Percentiles rank a stretch among this genome's conserved stretches.
Conservation (phyloP, 148 eudicot species). For the Silene latifolia region DNA sequence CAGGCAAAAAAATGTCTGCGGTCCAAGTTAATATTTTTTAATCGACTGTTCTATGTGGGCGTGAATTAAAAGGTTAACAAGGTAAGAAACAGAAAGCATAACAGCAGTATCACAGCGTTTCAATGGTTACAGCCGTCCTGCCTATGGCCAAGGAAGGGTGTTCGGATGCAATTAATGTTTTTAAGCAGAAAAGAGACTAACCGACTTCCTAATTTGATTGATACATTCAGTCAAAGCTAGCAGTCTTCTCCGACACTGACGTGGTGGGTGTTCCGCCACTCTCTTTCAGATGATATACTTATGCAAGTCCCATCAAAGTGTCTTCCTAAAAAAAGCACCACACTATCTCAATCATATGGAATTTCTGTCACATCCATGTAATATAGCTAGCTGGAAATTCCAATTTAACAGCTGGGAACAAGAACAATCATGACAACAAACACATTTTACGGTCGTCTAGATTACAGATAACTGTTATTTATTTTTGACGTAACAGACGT, state of each 20-base stretch:
- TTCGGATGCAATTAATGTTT: neutral
- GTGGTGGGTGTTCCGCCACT: neutral
- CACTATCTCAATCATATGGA: neutral
- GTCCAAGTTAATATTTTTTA: too few relatives aligned
- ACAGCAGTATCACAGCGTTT: too few relatives aligned
- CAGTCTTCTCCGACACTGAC: neutral
- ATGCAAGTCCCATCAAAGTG: neutral
- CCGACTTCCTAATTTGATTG: neutral
- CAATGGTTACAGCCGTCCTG: too few relatives aligned
- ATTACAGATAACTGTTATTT: neutral
- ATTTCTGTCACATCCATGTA: neutral
- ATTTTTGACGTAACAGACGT: too few relatives aligned
- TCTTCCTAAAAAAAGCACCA: slow-evolving; percentile 2
- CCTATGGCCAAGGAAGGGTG: too few relatives aligned
- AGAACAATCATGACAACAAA: slow-evolving; percentile 8
- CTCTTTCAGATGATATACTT: neutral
- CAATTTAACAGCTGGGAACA: neutral
- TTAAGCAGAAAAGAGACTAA: slow-evolving; percentile 1
- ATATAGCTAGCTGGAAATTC: neutral
- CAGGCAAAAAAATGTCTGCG: too few relatives aligned
- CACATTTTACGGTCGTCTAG: neutral
- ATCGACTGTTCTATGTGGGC: too few relatives aligned
- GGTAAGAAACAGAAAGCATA: too few relatives aligned
- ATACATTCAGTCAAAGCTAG: neutral
- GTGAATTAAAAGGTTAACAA: too few relatives aligned